A percentile compares a stretch with the other conserved stretches of the same genome.
Conservation (phyloP, 768 basidiomycete genomes). For the Tricholoma hemisulphureum region DNA sequence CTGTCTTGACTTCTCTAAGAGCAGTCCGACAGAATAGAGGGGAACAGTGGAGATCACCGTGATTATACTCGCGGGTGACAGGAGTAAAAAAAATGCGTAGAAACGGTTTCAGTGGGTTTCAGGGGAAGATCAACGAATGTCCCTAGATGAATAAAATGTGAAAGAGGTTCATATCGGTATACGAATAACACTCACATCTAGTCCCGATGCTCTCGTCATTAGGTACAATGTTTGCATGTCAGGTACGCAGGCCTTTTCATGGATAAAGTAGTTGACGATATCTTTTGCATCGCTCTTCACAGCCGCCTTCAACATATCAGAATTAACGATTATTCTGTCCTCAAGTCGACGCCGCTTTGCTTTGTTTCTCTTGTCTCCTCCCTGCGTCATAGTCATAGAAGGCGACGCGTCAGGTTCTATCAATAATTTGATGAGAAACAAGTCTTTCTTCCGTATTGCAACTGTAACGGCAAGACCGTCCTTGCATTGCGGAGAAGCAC, state of each 20-base stretch:
- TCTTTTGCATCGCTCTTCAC: conserved; percentile 63
- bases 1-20: neutral
- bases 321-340: conserved; percentile 55
- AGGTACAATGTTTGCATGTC: conserved; percentile 61
- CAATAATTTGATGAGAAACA: conserved; percentile 70
- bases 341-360: conserved; percentile 53
- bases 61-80: too few species aligned
- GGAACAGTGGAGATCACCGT: too few species aligned
- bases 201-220: conserved; percentile 11
- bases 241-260: conserved; percentile 71
- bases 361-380: conserved; percentile 20
- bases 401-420: conserved; percentile 51
- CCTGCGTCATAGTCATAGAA: conserved; percentile 8
- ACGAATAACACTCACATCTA: neutral
- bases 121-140: neutral
- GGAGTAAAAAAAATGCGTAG: too few species aligned
- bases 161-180: neutral
- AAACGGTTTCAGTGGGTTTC: too few species aligned
- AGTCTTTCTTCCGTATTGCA: conserved; percentile 70
- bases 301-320: conserved; percentile 63
- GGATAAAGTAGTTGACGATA: conserved; percentile 67
- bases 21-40: neutral
- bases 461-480: conserved; percentile 65
- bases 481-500: conserved; percentile 68
- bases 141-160: neutral